A percentile compares a stretch with the other conserved stretches of the same genome.
Conservation (phyloP, 1,284 basidiomycete species). For the Sutorius eximius region DNA sequence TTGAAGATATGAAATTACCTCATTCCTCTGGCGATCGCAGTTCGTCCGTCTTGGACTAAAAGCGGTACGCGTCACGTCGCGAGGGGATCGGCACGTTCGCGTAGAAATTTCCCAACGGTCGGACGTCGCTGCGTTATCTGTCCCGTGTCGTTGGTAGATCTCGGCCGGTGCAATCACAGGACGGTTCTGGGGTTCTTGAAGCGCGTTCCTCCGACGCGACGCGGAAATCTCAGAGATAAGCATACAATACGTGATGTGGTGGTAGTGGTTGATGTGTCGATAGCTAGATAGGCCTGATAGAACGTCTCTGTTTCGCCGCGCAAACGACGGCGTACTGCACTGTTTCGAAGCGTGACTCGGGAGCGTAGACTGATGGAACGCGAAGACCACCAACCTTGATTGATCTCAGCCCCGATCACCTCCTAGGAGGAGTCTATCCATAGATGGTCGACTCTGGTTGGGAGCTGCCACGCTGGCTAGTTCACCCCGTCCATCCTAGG, state of each 20-base stretch:
- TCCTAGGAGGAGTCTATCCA: not conserved
- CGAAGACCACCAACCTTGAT: constrained; percentile 53
- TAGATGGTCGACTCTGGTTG: no score
- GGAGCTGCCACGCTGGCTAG: not conserved
- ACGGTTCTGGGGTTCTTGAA: no score
- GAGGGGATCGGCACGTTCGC: not conserved
- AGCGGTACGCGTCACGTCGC: not conserved
- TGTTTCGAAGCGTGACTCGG: not conserved
- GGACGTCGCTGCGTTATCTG: constrained; percentile 11
- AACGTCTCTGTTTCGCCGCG: constrained; percentile 26
- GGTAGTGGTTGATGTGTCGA: constrained; percentile 1
- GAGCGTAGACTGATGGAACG: constrained; percentile 47
- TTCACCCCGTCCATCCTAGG: no score
- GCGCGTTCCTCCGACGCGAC: not conserved
- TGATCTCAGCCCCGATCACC: not conserved
- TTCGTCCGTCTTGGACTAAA: not conserved
- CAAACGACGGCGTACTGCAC: constrained; percentile 42
- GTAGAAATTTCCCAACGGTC: constrained; percentile 42
- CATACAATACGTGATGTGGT: not conserved
- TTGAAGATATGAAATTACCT: constrained; percentile 5
- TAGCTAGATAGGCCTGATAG: constrained; percentile 2
- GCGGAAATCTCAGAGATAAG: constrained; percentile 11
- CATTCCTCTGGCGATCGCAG: not conserved
- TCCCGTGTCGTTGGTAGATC: not conserved
- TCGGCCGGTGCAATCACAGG: not conserved